phyloP scores from a whole-genome alignment of 75 land plant species.

The Cunninghamia lanceolata region DNA sequence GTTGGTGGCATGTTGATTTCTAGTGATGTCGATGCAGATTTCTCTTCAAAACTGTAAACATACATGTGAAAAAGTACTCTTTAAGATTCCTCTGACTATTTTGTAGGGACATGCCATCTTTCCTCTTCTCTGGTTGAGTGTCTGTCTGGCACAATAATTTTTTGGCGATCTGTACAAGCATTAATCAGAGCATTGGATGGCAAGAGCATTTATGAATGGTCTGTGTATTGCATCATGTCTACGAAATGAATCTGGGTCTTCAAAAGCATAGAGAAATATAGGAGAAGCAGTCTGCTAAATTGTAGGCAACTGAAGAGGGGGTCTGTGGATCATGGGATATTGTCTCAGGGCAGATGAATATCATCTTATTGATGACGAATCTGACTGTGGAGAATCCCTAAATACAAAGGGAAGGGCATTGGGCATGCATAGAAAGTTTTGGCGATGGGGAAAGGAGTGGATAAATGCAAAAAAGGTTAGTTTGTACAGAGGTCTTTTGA shows the following conservation, averaged over 20 bases:
- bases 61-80: background rate
- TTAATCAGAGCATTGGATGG: background rate
- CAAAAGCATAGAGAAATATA: background rate
- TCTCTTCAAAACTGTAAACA: background rate
- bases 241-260: background rate
- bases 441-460: slow-evolving; percentile 5
- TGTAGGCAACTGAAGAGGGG: background rate
- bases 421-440: background rate
- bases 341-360: background rate
- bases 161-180: background rate
- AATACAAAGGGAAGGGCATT: background rate
- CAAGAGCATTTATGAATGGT: background rate
- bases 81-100: slow-evolving; percentile 4
- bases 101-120: background rate
- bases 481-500: background rate
- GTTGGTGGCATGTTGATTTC: background rate
- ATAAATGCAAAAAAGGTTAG: background rate
- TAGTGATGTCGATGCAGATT: background rate
- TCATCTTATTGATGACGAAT: background rate
- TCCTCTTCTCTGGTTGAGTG: background rate
- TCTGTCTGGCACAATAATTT: background rate
- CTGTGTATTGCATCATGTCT: background rate
- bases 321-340: background rate
- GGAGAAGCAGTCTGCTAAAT: background rate
- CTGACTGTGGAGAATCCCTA: background rate